Evolutionary conservation across 2,329 filamentous ascomycete genomes (phyloP), one percentile per base, ranked within the genome.

Genomic region (Myotisia sp.): DNA sequence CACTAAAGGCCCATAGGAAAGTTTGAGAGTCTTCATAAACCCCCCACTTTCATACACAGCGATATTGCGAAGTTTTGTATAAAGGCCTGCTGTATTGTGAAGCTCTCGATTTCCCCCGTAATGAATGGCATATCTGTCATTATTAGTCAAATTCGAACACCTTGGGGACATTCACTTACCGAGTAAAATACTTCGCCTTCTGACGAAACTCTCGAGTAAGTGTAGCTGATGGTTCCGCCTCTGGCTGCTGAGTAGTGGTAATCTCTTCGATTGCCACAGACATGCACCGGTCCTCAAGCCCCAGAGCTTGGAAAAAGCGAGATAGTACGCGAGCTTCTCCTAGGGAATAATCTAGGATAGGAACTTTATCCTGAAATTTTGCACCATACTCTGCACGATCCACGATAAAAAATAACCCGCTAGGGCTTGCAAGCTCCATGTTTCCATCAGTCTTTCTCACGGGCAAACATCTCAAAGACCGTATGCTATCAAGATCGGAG

Each of bases 201-300:
- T 31, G 13, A 16, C 29, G 8, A 31, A 31, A 31, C 17, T 31
- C 7, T n/a, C 29, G 8, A 14, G 29, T 31, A n/a, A 31, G 29
- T 5, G 5, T 31, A 6, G 9, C 13, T 19, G 29, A 14, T 8
- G 29, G 13, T 6, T 12, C 18, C 9, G 2, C 5, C n/a, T 12
- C 29, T 17, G 12, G 29, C 5, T 31, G 9, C 13, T 17, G 8
- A 9, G 19, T 17, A 17, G 8, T 31, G 12, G 29, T 31, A 31
- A 8, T 6, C 13, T 31, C 9, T 19, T 17, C 9, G 13, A 31
- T 4, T 31, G 17, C 17, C 6, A 31, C 6, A 19, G 29, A 31
- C 17, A 31, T 31, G n/a, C n/a, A 17, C 8, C 29, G 8, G 29
- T 31, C 17, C n/a, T 6, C 29, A 8, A 31, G 13, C 5, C 5